Evolutionary conservation across 495 filamentous ascomycete species (phyloP).

Genomic region (Margaritispora aquatica): DNA sequence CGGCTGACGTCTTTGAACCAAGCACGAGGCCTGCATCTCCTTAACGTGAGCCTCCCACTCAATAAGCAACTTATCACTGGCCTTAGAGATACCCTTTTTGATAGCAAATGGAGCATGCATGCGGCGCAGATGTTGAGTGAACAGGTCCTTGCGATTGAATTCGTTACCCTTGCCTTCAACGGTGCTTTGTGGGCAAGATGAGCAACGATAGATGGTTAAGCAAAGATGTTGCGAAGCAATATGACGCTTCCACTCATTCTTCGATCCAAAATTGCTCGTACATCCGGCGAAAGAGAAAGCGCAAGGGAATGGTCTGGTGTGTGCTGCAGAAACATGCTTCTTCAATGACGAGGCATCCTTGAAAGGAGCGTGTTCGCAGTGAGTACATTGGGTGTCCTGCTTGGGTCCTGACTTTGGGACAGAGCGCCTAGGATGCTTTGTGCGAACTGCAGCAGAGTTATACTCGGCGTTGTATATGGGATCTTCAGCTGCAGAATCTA

Average conservation of each 20-base stretch:
- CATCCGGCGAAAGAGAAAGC: slow-evolving; percentile 84
- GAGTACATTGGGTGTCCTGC: slow-evolving; percentile 47
- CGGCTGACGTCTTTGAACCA: slow-evolving; percentile 55
- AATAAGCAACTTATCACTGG: slow-evolving; percentile 43
- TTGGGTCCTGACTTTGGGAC: slow-evolving; percentile 44
- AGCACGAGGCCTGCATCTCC: slow-evolving; percentile 62
- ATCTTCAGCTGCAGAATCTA: slow-evolving; percentile 35
- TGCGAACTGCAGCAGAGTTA: slow-evolving; percentile 35
- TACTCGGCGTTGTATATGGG: slow-evolving; percentile 31
- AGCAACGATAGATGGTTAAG: slow-evolving; percentile 77
- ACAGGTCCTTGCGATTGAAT: slow-evolving; percentile 68
- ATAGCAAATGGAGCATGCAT: slow-evolving; percentile 52
- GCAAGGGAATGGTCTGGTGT: slow-evolving; percentile 73
- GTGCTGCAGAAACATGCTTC: slow-evolving; percentile 54
- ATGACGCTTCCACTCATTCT: slow-evolving; percentile 98
- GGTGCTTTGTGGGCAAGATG: slow-evolving; percentile 59
- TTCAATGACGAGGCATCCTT: slow-evolving; percentile 51
- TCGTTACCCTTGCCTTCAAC: slow-evolving; percentile 52
- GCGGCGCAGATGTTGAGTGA: slow-evolving; percentile 70
- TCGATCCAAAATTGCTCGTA: slow-evolving; percentile 75
- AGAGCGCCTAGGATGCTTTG: slow-evolving; percentile 38
- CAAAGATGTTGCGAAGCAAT: slow-evolving; percentile 84
- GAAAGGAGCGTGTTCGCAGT: slow-evolving; percentile 51
- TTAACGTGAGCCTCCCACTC: slow-evolving; percentile 53
- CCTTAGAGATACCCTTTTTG: slow-evolving; percentile 41